Evolutionary conservation across 371 early-diverging fungal species (phyloP).

Genomic region (Fennellomyces sp.): DNA sequence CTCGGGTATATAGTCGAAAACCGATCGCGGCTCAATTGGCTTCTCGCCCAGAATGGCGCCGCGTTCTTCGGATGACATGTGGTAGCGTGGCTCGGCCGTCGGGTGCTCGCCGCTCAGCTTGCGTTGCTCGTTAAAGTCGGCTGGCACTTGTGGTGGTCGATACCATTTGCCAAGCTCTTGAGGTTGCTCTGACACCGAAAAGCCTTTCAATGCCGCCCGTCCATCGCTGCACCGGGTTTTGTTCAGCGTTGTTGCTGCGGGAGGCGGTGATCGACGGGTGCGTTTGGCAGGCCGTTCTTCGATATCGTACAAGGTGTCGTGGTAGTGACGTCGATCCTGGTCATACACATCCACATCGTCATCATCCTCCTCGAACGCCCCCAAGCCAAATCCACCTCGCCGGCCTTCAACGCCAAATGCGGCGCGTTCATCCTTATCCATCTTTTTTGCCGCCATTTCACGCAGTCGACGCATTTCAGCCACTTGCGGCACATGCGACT

Average conservation of each 20-base stretch:
- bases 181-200: constrained; percentile 44
- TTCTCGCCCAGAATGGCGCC: constrained; percentile 74
- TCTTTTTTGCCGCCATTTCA: constrained; percentile 17
- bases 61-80: constrained; percentile 67
- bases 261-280: neutral
- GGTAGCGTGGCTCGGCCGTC: constrained; percentile 17
- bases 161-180: constrained; percentile 59
- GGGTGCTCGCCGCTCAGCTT: neutral
- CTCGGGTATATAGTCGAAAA: constrained; percentile 74
- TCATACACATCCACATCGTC: constrained; percentile 55
- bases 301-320: constrained; percentile 36
- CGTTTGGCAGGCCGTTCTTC: neutral
- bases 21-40: constrained; percentile 70
- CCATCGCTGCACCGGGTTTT: constrained; percentile 56
- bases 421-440: constrained; percentile 23
- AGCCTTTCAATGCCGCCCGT: constrained; percentile 59
- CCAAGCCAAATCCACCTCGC: constrained; percentile 36
- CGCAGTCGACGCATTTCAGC: constrained; percentile 47
- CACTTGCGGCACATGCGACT: constrained; percentile 67
- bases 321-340: constrained; percentile 23
- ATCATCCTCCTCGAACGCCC: constrained; percentile 58
- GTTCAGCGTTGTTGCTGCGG: neutral
- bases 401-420: constrained; percentile 30
- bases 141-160: constrained; percentile 60
- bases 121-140: constrained; percentile 50